phyloP scores from a whole-genome alignment of 768 basidiomycete genomes.

The Pulveroboletus sp. region DNA sequence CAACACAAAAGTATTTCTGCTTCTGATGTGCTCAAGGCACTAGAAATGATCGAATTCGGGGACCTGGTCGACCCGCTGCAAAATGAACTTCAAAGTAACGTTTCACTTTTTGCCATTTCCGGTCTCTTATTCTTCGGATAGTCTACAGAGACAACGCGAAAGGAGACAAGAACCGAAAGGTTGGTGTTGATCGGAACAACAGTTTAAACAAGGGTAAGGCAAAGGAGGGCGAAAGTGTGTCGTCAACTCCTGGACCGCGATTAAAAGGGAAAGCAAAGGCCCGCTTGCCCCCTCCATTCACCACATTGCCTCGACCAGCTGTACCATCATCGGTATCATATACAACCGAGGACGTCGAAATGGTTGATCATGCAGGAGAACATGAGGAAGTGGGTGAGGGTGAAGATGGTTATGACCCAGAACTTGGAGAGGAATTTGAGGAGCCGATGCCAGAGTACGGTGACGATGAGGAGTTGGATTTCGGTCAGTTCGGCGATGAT shows the following conservation, averaged over 20 bases:
- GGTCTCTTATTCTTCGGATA: slow-evolving; percentile 24
- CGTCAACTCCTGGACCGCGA: slow-evolving; percentile 25
- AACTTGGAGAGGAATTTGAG: slow-evolving; percentile 25
- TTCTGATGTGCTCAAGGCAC: slow-evolving; percentile 84
- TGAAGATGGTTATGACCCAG: slow-evolving; percentile 25
- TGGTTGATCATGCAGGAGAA: slow-evolving; percentile 21
- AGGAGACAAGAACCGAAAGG: slow-evolving; percentile 50
- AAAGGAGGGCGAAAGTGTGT: slow-evolving; percentile 32
- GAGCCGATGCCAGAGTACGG: slow-evolving; percentile 24
- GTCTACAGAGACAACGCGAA: slow-evolving; percentile 67
- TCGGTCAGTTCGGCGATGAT: slow-evolving; percentile 37
- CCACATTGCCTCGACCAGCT: slow-evolving; percentile 27
- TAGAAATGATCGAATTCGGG: slow-evolving; percentile 74
- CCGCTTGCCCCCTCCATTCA: slow-evolving; percentile 24
- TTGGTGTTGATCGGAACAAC: slow-evolving; percentile 22
- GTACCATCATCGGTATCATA: slow-evolving; percentile 28
- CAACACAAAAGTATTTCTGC: slow-evolving; percentile 89
- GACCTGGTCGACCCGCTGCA: slow-evolving; percentile 66
- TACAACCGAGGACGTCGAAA: slow-evolving; percentile 24
- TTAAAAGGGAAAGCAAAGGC: slow-evolving; percentile 32
- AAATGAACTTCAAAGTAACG: slow-evolving; percentile 61
- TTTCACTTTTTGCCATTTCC: neutral
- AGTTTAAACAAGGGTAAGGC: slow-evolving; percentile 28
- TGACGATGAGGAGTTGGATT: slow-evolving; percentile 41
- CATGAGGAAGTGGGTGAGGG: slow-evolving; percentile 34